Evolutionary conservation across 2,329 filamentous ascomycete species (phyloP).

Genomic region (Apiospora marii): DNA sequence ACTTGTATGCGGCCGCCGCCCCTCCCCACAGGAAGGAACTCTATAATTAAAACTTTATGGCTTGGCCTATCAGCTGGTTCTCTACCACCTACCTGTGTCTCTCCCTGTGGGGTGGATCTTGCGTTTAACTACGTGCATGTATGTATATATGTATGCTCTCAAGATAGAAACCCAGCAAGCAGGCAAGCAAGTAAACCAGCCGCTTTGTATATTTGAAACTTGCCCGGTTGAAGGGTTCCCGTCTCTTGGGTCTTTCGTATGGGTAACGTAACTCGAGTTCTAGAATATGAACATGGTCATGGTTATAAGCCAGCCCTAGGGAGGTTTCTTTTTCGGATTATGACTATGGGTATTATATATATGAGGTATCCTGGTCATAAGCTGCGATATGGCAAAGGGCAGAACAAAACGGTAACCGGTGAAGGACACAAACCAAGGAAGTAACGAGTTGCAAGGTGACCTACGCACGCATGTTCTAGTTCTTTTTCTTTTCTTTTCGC

Average conservation of each 20-base stretch:
- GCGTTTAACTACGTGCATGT: neutral
- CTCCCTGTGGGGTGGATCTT: neutral
- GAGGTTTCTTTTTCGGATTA: neutral
- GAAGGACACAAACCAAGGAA: neutral
- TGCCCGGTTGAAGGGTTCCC: neutral
- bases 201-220: neutral
- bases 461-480: neutral
- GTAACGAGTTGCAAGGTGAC: constrained; percentile 6
- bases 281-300: neutral
- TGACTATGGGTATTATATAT: neutral
- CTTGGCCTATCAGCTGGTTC: neutral
- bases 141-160: no score
- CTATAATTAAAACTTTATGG: neutral
- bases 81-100: neutral
- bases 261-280: neutral
- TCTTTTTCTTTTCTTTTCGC: no score
- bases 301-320: no score
- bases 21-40: constrained; percentile 5
- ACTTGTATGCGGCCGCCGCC: no score
- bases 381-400: neutral
- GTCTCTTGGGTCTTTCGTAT: neutral
- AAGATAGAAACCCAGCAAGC: neutral
- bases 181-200: neutral
- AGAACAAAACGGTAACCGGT: neutral
- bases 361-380: neutral